Percentiles rank a stretch among this genome's conserved stretches.
These are phyloP conservation scores for Nakazawaea sp. DNA, from an alignment of 805 yeast species.

Conservation along the genomic window DNA sequence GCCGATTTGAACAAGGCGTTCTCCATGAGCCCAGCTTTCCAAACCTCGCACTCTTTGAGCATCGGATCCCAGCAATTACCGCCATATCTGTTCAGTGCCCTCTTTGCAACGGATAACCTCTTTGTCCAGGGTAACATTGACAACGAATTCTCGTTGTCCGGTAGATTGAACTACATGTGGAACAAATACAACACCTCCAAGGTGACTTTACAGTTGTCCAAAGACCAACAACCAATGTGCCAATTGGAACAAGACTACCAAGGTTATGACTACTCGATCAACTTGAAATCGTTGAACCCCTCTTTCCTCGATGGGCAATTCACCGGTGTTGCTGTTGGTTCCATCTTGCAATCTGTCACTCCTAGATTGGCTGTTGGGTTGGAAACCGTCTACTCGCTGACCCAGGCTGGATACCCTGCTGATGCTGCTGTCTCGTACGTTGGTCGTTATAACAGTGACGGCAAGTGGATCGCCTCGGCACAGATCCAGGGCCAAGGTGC, in stretches of 20 bases:
- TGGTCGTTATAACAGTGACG: constrained; percentile 76
- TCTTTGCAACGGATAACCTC: constrained; percentile 79
- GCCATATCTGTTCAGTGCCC: constrained; percentile 84
- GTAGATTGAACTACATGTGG: constrained; percentile 92
- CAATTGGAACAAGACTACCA: constrained; percentile 96
- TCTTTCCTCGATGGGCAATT: constrained; percentile 66
- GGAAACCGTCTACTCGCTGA: constrained; percentile 81
- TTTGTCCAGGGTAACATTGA: constrained; percentile 91
- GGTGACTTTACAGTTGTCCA: constrained; percentile 80
- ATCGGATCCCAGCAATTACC: constrained; percentile 83
- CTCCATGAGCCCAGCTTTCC: constrained; percentile 89
- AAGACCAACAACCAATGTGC: constrained; percentile 86
- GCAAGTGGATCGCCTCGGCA: constrained; percentile 89
- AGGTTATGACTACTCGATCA: constrained; percentile 81
- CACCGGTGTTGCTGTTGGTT: constrained; percentile 89
- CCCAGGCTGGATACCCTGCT: constrained; percentile 67
- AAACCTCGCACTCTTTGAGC: constrained; percentile 89
- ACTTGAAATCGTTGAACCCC: constrained; percentile 90
- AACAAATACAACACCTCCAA: constrained; percentile 69
- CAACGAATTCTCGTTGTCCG: constrained; percentile 76
- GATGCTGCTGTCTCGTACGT: constrained; percentile 88
- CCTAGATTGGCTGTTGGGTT: constrained; percentile 81
- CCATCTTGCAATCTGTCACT: constrained; percentile 84
- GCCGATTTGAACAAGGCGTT: constrained; percentile 95
- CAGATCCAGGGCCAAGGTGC: constrained; percentile 93